Evolutionary conservation across 495 filamentous ascomycete species (phyloP), one percentile per base, ranked within the genome.

Genomic region (Aspergillus homomorphus): DNA sequence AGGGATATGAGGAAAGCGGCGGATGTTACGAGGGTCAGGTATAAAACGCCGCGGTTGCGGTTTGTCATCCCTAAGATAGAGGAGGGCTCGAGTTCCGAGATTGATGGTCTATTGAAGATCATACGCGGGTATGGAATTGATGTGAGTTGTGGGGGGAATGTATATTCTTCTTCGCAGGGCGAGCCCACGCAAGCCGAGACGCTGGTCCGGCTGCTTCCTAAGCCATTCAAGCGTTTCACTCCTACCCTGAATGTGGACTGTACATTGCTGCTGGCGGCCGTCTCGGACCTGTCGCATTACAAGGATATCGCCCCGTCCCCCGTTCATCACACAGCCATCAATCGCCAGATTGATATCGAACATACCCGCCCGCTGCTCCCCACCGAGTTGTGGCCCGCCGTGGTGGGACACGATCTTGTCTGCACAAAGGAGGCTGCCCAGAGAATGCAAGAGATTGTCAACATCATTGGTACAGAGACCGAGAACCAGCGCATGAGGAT

Each of bases 191-290:
- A 64, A 16, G 62, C 65, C 1, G 63, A 76, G 12, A 65, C 64
- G 15, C 58, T 86, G 9, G 54, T 59, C 8, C 65, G 68, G 50
- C 79, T 90, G 18, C 71, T 84, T 19, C 78, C 80, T 16, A 77
- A 84, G 56, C 79, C 73, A 4, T 80, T 81, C 66, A 76, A 75
- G 28, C 62, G 69, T 1, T 83, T 89, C 64, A 84, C 86, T 1
- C 30, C 77, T 7, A 80, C 74, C 3, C 60, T 91, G 41, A 91
- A 91, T 69, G 78, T 91, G 59, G 88, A 91, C 68, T 90, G 87
- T 71, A 89, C 87, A 9, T 77, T 90, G 54, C 77, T 91, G 24
- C 80, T 91, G 12, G 88, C 86, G 19, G 73, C 89, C 45, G 81
- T 85, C 20, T 88, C 85, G n/a, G 88, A 91, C 65, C 77, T 91